Evolutionary conservation across 2,329 filamentous ascomycete genomes (phyloP).

Genomic region (Onygenales sp.): DNA sequence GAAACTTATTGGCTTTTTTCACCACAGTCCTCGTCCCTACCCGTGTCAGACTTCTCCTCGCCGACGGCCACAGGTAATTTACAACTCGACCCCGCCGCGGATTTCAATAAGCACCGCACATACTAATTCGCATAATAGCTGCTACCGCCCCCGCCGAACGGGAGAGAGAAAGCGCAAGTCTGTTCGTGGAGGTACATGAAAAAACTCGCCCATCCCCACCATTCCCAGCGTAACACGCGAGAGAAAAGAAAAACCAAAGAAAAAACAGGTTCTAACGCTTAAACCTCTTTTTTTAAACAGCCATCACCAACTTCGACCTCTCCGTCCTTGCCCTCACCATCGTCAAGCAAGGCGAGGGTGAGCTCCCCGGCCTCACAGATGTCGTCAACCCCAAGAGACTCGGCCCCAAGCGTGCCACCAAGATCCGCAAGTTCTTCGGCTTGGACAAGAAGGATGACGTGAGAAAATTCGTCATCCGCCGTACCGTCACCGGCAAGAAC

Average conservation of each 20-base stretch:
- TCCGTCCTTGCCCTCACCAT: conserved; percentile 89
- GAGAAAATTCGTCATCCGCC: conserved; percentile 99
- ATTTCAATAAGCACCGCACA: background rate
- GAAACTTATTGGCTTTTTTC: conserved; percentile 20
- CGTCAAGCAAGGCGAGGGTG: conserved; percentile 94
- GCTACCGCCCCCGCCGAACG: conserved; percentile 95
- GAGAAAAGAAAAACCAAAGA: background rate
- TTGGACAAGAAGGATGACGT: conserved; percentile 99
- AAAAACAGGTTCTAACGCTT: conserved; percentile 1
- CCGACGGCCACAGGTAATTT: conserved; percentile 68
- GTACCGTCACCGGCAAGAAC: conserved; percentile 90
- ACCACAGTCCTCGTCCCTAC: conserved; percentile 70
- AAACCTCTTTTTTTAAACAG: conserved; percentile 30
- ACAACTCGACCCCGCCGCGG: background rate
- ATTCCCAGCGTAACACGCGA: background rate
- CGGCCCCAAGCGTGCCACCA: conserved; percentile 98
- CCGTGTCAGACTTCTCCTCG: conserved; percentile 93
- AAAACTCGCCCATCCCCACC: background rate
- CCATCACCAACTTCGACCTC: conserved; percentile 95
- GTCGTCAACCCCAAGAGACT: conserved; percentile 98
- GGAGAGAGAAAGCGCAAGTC: conserved; percentile 99
- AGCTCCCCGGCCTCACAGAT: conserved; percentile 95
- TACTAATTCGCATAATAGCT: conserved; percentile 38
- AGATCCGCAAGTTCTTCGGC: conserved; percentile 99
- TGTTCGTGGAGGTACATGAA: conserved; percentile 62